Conservation (phyloP, 129 eudicot genomes). For the Flaveria robusta region DNA sequence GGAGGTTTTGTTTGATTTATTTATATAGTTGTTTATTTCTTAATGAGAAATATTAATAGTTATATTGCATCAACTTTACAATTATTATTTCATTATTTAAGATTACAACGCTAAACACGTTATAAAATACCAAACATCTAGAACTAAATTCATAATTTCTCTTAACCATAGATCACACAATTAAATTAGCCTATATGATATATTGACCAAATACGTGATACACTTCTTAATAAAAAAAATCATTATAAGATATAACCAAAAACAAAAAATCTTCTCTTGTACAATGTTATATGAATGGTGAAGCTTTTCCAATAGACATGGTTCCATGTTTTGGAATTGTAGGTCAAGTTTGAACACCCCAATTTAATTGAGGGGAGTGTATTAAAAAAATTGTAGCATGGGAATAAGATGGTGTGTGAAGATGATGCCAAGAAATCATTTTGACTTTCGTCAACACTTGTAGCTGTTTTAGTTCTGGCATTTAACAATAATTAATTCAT, state of each 20-base stretch:
- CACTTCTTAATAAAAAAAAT: conserved; percentile 7
- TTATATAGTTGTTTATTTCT: no score
- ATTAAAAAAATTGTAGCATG: conserved; percentile 13
- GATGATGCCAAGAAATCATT: conserved; percentile 22
- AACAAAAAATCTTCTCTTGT: not conserved
- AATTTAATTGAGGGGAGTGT: conserved; percentile 15
- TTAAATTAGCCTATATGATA: not conserved
- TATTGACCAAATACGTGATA: not conserved
- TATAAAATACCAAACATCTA: no score
- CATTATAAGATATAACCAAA: not conserved
- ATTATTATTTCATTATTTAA: no score
- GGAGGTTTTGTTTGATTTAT: no score
- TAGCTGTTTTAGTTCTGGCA: conserved; percentile 15
- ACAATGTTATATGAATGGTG: conserved; percentile 16
- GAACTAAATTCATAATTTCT: not conserved
- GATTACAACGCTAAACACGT: no score
- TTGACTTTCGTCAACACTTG: conserved; percentile 26
- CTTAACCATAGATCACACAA: not conserved
- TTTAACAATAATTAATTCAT: conserved; percentile 18
- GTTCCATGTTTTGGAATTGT: conserved; percentile 33
- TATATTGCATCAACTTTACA: no score
- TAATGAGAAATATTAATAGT: no score
- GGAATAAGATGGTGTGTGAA: conserved; percentile 26
- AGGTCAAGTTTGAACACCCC: conserved; percentile 23
- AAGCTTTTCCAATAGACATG: conserved; percentile 32